Evolutionary conservation across 106 monocot species (phyloP).

Genomic region (Chionographis japonica): DNA sequence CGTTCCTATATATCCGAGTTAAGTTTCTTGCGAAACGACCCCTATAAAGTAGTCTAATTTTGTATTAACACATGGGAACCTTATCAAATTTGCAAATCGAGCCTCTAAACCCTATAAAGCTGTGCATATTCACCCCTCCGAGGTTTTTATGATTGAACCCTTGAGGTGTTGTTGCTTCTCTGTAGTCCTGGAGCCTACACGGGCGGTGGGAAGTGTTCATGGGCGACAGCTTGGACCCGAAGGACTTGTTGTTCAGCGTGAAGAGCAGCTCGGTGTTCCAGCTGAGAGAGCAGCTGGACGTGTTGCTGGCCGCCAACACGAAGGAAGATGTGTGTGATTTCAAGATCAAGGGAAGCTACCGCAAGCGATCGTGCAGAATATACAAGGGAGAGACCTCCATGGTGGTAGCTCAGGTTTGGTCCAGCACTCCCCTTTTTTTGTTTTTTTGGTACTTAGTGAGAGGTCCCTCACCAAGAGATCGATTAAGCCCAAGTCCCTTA

Average conservation of each 20-base stretch:
- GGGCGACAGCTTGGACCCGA: background rate
- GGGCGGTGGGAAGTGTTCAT: background rate
- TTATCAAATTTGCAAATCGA: background rate
- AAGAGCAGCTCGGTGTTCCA: background rate
- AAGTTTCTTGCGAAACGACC: no score
- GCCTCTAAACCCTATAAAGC: no score
- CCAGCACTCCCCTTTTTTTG: no score
- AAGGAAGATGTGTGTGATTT: slow-evolving; percentile 15
- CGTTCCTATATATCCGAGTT: no score
- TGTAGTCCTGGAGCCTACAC: background rate
- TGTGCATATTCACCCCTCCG: background rate
- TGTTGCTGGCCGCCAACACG: slow-evolving; percentile 12
- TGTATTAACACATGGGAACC: no score
- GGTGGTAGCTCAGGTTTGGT: slow-evolving; percentile 14
- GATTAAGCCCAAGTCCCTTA: no score
- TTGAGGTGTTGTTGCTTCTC: background rate
- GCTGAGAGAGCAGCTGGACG: background rate
- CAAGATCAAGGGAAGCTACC: slow-evolving; percentile 19
- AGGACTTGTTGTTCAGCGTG: background rate
- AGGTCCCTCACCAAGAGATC: no score
- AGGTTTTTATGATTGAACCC: background rate
- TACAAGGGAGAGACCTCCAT: slow-evolving; percentile 6
- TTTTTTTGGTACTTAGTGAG: no score
- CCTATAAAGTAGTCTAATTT: background rate
- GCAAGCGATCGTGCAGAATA: slow-evolving; percentile 10